Evolutionary conservation across 192 early-diverging fungal species (phyloP), one percentile per base, ranked within the genome.

Genomic region (Coemansia umbellata): DNA sequence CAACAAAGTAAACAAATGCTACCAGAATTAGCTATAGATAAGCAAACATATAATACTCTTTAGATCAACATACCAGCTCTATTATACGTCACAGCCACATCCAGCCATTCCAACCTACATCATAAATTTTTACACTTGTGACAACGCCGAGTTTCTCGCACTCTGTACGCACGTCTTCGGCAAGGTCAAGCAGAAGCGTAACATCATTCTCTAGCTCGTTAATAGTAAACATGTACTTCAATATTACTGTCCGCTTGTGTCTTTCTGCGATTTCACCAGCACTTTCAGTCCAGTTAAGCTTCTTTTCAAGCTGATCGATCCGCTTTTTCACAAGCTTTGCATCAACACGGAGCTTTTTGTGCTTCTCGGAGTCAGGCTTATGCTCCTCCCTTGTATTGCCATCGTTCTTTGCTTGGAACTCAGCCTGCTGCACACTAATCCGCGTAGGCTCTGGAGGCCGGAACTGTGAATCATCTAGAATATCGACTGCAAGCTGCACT

Each of bases 181-280:
- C 90, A 50, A 99, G 72, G 32, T 99, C 96, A 15, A 99, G 66
- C 27, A 98, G 51, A 37, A 96, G 55, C 0, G 88, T 83, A 5
- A 92, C 89, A 58, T 96, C 91, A 14, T 85, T 83, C 77, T 97
- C 90, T 1, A 99, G 59, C 68, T 99, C 93, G 32, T 85, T 60
- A 14, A 84, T 56, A 4, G 91, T 91, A 63, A 94, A 99, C 94
- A 99, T 97, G 63, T 94, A 80, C 69, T 95, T 95, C 27, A 99
- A 69, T 40, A 99, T 88, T 8, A 97, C 92, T 27, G 91, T 86
- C 42, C 87, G 89, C 37, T 63, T 66, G 54, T 86, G 86, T 58
- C 89, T 84, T 10, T 91, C 91, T 1, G 83, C 70, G 40, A 89
- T 87, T 27, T 81, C 84, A 28, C 71, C 65, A 39, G 82, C 79